Conservation (phyloP, 2,329 filamentous ascomycete species). For the Ophiocordyceps sinensis region DNA sequence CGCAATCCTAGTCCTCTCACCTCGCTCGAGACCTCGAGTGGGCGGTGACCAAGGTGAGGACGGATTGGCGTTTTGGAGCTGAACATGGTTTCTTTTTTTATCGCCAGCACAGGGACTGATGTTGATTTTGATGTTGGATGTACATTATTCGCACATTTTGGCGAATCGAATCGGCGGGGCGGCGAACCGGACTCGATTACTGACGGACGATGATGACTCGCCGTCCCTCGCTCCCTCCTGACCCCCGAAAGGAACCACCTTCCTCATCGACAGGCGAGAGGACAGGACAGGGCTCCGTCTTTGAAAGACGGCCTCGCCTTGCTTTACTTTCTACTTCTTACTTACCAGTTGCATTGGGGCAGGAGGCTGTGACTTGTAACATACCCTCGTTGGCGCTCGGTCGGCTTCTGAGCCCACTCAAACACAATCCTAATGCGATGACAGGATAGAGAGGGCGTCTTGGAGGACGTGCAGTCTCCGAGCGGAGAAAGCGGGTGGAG, state of each 20-base stretch:
- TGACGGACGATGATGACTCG: slow-evolving; percentile 11
- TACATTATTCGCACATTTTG: slow-evolving; percentile 25
- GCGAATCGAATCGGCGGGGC: slow-evolving; percentile 24
- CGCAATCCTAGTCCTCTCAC: slow-evolving; percentile 16
- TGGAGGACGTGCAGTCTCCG: slow-evolving; percentile 9
- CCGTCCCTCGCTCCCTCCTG: background rate
- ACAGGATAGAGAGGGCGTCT: background rate
- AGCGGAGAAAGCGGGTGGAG: slow-evolving; percentile 9
- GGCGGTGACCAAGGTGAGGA: slow-evolving; percentile 7
- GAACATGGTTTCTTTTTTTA: slow-evolving; percentile 2
- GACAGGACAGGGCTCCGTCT: slow-evolving; percentile 5
- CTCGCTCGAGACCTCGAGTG: slow-evolving; percentile 8
- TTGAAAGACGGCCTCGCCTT: slow-evolving; percentile 5
- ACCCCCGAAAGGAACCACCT: background rate
- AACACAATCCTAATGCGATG: background rate
- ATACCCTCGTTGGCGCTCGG: slow-evolving; percentile 13
- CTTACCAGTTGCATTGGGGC: slow-evolving; percentile 7
- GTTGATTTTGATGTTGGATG: slow-evolving; percentile 21
- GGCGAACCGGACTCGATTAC: slow-evolving; percentile 18
- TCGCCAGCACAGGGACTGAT: slow-evolving; percentile 8
- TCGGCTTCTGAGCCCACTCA: slow-evolving; percentile 15
- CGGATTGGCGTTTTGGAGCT: slow-evolving; percentile 4
- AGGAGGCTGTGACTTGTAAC: slow-evolving; percentile 13
- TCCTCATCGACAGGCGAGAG: slow-evolving; percentile 5
- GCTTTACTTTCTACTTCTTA: slow-evolving; percentile 5